These are phyloP conservation scores for Tuber aestivum DNA, from an alignment of 495 filamentous ascomycete species.

Conservation along the genomic window DNA sequence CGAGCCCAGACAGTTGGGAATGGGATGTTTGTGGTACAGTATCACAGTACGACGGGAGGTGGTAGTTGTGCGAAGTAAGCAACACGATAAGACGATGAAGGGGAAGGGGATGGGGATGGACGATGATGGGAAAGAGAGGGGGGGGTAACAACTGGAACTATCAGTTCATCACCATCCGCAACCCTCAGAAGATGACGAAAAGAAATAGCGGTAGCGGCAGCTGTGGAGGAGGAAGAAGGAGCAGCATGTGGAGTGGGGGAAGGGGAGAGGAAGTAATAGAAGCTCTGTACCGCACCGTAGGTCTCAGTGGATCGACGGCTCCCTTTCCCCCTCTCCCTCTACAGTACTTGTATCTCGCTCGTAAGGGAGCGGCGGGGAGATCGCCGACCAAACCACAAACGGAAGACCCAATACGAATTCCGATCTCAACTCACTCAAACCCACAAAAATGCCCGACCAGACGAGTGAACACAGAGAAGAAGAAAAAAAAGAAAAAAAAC, in stretches of 20 bases:
- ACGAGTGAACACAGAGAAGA: background rate
- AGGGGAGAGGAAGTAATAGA: background rate
- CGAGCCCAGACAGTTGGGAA: background rate
- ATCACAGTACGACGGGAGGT: background rate
- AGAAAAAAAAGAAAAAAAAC: background rate
- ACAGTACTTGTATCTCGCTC: background rate
- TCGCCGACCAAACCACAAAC: constrained; percentile 1
- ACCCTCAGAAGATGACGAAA: background rate
- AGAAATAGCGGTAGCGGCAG: too few species aligned
- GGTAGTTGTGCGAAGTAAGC: background rate
- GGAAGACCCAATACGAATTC: background rate
- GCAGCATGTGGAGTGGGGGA: background rate
- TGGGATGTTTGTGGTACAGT: background rate
- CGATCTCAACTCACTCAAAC: background rate
- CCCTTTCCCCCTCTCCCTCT: background rate
- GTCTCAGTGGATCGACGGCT: background rate
- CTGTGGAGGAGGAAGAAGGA: background rate
- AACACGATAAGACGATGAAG: background rate
- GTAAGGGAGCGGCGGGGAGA: background rate
- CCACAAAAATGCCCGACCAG: background rate
- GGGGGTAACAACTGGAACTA: background rate
- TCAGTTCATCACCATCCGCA: background rate
- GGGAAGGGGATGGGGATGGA: background rate
- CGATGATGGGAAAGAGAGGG: background rate
- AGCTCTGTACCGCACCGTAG: background rate